These are phyloP conservation scores for Metroxylon sagu DNA, from an alignment of 176 grass and related monocot species.

Conservation along the genomic window DNA sequence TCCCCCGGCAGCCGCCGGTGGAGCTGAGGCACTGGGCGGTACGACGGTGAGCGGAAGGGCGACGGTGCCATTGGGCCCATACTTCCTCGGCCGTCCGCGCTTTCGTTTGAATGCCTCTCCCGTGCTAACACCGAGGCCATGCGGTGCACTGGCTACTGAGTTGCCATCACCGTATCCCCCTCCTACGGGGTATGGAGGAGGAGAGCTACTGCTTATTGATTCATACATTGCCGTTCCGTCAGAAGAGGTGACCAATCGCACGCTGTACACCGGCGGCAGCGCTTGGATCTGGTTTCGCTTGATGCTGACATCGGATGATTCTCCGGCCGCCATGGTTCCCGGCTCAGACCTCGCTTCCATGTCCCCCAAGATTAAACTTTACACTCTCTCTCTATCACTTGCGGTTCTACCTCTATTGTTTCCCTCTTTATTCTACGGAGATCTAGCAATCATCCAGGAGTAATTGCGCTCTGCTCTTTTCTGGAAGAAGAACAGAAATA, in stretches of 20 bases:
- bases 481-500: too few relatives aligned
- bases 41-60: too few relatives aligned
- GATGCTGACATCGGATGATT: constrained; percentile 53
- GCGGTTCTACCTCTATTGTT: constrained; percentile 5
- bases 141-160: constrained; percentile 8
- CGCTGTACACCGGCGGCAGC: constrained; percentile 55
- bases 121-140: constrained; percentile 21
- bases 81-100: constrained; percentile 88
- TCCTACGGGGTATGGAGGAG: constrained; percentile 30
- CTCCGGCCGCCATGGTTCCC: constrained; percentile 58
- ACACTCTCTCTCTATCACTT: constrained; percentile 18
- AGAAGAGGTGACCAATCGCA: constrained; percentile 57
- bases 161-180: constrained; percentile 42
- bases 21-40: too few relatives aligned
- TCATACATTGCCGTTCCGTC: constrained; percentile 81
- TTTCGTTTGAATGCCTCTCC: constrained; percentile 66
- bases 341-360: constrained; percentile 89
- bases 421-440: not conserved
- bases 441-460: not conserved
- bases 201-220: constrained; percentile 34
- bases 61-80: constrained; percentile 56
- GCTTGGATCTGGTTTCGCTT: constrained; percentile 45
- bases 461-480: too few relatives aligned
- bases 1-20: not conserved
- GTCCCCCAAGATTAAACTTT: constrained; percentile 20